Conservation (phyloP, 306 rosid species). For the Fagus crenata region DNA sequence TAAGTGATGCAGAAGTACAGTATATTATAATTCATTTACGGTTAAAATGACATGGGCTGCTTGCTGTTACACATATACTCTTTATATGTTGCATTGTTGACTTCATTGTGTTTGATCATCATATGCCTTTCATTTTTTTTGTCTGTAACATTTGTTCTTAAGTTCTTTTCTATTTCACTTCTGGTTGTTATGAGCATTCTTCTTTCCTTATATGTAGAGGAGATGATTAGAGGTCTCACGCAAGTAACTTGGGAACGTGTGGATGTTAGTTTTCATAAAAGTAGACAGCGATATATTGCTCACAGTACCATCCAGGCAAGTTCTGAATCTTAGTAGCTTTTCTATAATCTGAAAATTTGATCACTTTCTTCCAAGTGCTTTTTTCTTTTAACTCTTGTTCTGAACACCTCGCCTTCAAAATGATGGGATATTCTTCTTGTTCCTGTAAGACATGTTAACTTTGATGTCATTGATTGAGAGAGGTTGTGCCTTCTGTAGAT, state of each 20-base stretch:
- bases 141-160: background rate
- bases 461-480: background rate
- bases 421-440: background rate
- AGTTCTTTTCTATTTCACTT: conserved; percentile 1
- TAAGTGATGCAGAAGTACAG: conserved; percentile 10
- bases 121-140: background rate
- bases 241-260: conserved; percentile 93
- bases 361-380: conserved; percentile 12
- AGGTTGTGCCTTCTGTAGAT: background rate
- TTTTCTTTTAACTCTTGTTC: conserved; percentile 18
- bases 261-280: conserved; percentile 86
- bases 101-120: conserved; percentile 24
- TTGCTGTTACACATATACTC: background rate
- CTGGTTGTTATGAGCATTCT: conserved; percentile 15
- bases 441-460: conserved; percentile 5
- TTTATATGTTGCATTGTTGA: conserved; percentile 4
- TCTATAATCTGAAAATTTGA: background rate
- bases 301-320: conserved; percentile 95
- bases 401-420: background rate
- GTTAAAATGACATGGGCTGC: conserved; percentile 7
- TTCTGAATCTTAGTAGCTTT: conserved; percentile 9
- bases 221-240: conserved; percentile 86
- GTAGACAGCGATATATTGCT: conserved; percentile 78
- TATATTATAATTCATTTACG: conserved; percentile 2
- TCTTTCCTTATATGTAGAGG: conserved; percentile 51